A percentile compares a stretch with the other conserved stretches of the same genome.
Conservation (phyloP, 169 alveolate species). For the Amoebophrya sp. region DNA sequence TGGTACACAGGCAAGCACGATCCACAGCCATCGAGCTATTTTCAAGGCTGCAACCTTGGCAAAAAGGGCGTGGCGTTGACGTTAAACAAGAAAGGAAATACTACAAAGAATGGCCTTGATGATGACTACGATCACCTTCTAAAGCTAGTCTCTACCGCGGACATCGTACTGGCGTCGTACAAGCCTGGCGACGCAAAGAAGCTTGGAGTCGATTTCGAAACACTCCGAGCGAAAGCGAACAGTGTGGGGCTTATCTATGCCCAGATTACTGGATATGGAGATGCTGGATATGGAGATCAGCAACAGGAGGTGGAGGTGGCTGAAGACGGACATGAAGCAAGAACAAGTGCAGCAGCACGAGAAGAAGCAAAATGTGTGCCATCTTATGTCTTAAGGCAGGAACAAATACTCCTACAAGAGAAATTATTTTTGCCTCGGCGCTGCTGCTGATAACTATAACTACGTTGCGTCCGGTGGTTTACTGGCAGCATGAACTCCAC, state of each 20-base stretch:
- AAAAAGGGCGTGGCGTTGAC: not conserved
- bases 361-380: not conserved
- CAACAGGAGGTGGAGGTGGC: too few species aligned
- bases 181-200: not conserved
- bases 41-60: slow-evolving; percentile 12
- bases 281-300: too few species aligned
- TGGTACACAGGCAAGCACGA: not conserved
- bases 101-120: too few species aligned
- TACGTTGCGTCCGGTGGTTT: too few species aligned
- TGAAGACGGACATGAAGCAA: not conserved
- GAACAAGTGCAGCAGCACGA: not conserved
- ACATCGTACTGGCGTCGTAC: not conserved
- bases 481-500: too few species aligned
- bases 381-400: too few species aligned
- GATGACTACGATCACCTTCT: not conserved
- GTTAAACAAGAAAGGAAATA: not conserved
- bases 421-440: too few species aligned
- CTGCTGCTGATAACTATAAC: too few species aligned
- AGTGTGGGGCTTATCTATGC: too few species aligned
- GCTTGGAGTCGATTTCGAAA: not conserved
- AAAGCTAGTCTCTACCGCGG: not conserved
- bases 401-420: too few species aligned
- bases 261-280: too few species aligned
- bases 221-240: too few species aligned
- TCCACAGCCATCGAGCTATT: not conserved